These are phyloP conservation scores for Trichoderma guizhouense DNA, from an alignment of 2,329 filamentous ascomycete genomes.

Conservation along the genomic window DNA sequence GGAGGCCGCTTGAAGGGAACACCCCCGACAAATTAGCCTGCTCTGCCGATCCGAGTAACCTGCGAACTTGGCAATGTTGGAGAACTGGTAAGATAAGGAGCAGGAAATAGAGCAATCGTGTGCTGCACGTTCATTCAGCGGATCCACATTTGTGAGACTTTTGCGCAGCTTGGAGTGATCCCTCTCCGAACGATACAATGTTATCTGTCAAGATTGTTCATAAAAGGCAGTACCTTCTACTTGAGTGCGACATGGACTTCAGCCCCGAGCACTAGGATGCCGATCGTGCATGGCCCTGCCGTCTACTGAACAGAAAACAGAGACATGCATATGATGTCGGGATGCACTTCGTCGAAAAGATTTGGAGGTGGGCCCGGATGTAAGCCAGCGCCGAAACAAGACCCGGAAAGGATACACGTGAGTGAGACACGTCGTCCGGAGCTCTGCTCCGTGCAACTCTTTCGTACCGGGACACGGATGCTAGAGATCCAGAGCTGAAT, in stretches of 20 bases:
- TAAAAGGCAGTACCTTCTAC: neutral
- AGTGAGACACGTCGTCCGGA: neutral
- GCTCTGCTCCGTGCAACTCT: neutral
- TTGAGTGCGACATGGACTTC: neutral
- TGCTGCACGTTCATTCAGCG: neutral
- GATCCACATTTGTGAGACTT: neutral
- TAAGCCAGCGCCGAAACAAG: neutral
- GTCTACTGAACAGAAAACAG: neutral
- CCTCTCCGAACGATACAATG: neutral
- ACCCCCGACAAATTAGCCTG: neutral
- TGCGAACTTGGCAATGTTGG: neutral
- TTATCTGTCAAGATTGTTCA: neutral
- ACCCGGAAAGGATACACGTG: neutral
- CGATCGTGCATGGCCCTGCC: neutral
- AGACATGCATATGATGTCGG: neutral
- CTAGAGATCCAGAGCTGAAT: neutral
- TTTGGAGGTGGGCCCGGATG: neutral
- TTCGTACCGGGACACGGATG: neutral
- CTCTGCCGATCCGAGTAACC: neutral
- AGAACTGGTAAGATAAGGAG: neutral
- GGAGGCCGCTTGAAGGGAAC: neutral
- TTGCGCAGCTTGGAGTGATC: neutral
- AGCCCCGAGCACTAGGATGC: neutral
- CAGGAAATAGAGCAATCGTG: neutral
- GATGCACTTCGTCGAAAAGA: neutral